phyloP scores from a whole-genome alignment of 2,329 filamentous ascomycete genomes.

The Alternaria triticina region DNA sequence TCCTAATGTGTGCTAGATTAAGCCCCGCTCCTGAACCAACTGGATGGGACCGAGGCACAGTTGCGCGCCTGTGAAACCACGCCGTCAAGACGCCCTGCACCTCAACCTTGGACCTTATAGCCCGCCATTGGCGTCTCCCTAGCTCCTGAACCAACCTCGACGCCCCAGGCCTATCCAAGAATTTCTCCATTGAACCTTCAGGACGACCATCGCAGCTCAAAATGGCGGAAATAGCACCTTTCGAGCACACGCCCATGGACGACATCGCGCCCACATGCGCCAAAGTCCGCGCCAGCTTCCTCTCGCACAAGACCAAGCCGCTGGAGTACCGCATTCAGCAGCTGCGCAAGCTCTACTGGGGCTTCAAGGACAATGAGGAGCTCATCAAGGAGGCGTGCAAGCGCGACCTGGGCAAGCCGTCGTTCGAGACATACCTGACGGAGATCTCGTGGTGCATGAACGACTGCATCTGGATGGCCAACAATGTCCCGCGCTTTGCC shows the following conservation, averaged over 20 bases:
- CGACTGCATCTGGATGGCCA: slow-evolving; percentile 79
- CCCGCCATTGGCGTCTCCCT: not conserved
- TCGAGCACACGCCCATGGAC: slow-evolving; percentile 47
- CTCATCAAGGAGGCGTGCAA: slow-evolving; percentile 76
- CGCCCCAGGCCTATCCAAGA: not conserved
- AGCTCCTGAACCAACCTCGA: not conserved
- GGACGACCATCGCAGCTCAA: not conserved
- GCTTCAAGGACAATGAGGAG: slow-evolving; percentile 76
- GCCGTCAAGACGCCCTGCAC: not conserved
- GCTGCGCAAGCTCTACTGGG: slow-evolving; percentile 96
- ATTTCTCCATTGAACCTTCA: not conserved
- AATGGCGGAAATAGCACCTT: slow-evolving; percentile 25
- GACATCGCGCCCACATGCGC: slow-evolving; percentile 48
- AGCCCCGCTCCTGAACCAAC: not conserved
- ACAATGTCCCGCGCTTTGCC: slow-evolving; percentile 80
- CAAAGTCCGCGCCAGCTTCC: slow-evolving; percentile 71
- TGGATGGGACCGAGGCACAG: slow-evolving; percentile 8
- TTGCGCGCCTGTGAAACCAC: slow-evolving; percentile 2
- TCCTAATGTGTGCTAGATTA: not conserved
- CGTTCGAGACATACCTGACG: slow-evolving; percentile 73
- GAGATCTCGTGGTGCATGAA: slow-evolving; percentile 82
- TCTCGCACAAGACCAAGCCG: slow-evolving; percentile 79
- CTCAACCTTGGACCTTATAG: not conserved
- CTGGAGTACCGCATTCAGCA: slow-evolving; percentile 83
- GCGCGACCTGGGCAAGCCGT: slow-evolving; percentile 78